Base-by-base conservation (phyloP, 2,329 filamentous ascomycete species). In the Nigrospora osmanthi region DNA sequence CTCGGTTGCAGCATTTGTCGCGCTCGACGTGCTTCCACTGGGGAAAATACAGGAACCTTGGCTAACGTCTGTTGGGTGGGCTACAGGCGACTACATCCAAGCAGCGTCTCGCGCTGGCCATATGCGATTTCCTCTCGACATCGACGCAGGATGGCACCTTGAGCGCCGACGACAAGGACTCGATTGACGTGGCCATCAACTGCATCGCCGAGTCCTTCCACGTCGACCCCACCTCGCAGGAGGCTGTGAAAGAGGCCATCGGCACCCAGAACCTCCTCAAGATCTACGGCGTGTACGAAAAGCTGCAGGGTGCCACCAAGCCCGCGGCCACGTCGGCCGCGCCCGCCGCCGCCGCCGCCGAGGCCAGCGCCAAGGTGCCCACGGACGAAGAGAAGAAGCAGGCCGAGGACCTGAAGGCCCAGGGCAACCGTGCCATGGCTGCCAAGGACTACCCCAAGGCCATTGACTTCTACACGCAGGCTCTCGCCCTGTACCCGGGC, bases 211-310 rank as follows among this genome's bases (percentile, higher is more conserved):
- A 97, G 65, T 85, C 86, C 55, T 98, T 97, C 80, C 89, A 94
- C 67, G 86, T 98, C 59, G 89, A 97, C 68, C 80, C 88, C n/a
- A 70, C 76, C 51, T 83, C 95, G 68, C 74, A 81, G 58, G 72
- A 77, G 45, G 83, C 88, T 57, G 73, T 91, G 56, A 72, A 80
- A 53, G 80, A 87, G 54, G 89, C 90, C 54, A 74, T 95, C 53
- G 90, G 89, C 59, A 79, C 83, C 52, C 89, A 97, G 72, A 90
- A 84, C 63, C 83, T 98, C 49, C 76, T 89, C 49, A 83, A 85
- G 66, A 94, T 98, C 70, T 98, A 94, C 76, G 82, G 82, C 61
- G 89, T 96, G 53, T 97, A 96, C 70, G 93, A 98, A 72, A 95
- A 94, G 70, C 79, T 96, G 53, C 90, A 90, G 71, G 77, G 79